phyloP scores from a whole-genome alignment of 805 yeast genomes.

The Wickerhamomyces chaumierensis region DNA sequence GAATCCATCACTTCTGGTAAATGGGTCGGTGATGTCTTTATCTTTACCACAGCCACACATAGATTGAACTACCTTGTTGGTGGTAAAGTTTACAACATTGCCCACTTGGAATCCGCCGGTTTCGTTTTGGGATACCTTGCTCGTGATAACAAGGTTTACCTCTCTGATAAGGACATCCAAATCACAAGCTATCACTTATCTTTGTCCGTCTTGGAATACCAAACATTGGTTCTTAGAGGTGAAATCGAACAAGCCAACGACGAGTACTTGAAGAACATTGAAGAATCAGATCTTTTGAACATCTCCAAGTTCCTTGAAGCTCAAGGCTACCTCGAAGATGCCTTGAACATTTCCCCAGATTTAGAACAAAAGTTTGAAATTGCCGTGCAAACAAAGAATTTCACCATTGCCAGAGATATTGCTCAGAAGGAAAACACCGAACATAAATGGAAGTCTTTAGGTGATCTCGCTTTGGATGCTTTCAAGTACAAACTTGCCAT shows the following conservation, averaged over 20 bases:
- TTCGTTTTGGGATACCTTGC: conserved; percentile 84
- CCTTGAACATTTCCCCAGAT: conserved; percentile 75
- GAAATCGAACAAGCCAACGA: conserved; percentile 77
- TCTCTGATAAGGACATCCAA: conserved; percentile 83
- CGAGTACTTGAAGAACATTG: conserved; percentile 44
- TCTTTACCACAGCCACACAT: conserved; percentile 78
- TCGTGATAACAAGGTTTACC: conserved; percentile 79
- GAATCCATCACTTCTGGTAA: conserved; percentile 81
- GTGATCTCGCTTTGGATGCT: conserved; percentile 69
- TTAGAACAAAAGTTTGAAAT: conserved; percentile 86
- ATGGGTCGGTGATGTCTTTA: conserved; percentile 96
- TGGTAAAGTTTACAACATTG: conserved; percentile 81
- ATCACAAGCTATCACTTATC: conserved; percentile 75
- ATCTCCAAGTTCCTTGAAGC: conserved; percentile 90
- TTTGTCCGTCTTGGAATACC: conserved; percentile 83
- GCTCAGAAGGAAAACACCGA: conserved; percentile 43
- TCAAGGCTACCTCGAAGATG: conserved; percentile 79
- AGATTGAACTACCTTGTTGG: conserved; percentile 93
- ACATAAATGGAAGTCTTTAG: conserved; percentile 83
- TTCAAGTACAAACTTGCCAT: conserved; percentile 80
- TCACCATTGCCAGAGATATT: conserved; percentile 60
- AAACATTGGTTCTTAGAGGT: conserved; percentile 90
- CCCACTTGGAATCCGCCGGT: conserved; percentile 83
- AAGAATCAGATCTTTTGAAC: conserved; percentile 57
- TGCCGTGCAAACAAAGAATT: conserved; percentile 66